A percentile compares a stretch with the other conserved stretches of the same genome.
These are phyloP conservation scores for Paraphoma sp. DNA, from an alignment of 2,329 filamentous ascomycete species.

Conservation along the genomic window DNA sequence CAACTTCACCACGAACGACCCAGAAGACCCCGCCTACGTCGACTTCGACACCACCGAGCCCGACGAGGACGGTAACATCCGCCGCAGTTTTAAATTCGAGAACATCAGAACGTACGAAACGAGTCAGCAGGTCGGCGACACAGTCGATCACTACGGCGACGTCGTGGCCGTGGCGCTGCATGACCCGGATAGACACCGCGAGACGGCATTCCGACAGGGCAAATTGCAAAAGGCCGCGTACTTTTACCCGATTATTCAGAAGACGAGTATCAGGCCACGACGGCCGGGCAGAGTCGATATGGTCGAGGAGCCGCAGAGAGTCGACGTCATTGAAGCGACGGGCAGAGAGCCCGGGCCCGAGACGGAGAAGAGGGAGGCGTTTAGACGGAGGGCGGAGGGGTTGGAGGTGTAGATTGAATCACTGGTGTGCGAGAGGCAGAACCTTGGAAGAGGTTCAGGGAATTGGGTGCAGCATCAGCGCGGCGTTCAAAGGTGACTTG, in stretches of 20 bases:
- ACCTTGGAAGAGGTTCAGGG: not conserved
- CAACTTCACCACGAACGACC: constrained; percentile 62
- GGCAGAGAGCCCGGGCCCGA: constrained; percentile 60
- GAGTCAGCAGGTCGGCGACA: constrained; percentile 58
- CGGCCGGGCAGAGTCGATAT: constrained; percentile 50
- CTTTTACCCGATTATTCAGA: constrained; percentile 66
- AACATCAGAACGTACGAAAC: constrained; percentile 68
- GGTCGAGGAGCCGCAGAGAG: constrained; percentile 53
- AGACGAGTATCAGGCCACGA: constrained; percentile 59
- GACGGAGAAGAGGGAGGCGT: constrained; percentile 53
- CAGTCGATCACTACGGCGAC: constrained; percentile 61
- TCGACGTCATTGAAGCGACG: constrained; percentile 60
- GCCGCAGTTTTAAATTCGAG: constrained; percentile 63
- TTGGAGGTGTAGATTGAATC: constrained; percentile 17
- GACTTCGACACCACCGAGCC: constrained; percentile 38
- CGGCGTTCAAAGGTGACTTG: constrained; percentile 3
- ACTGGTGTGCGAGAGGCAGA: not conserved
- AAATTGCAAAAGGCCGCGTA: constrained; percentile 62
- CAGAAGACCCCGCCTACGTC: constrained; percentile 19
- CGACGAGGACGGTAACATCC: constrained; percentile 53
- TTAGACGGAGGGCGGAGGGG: constrained; percentile 54
- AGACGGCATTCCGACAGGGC: constrained; percentile 43
- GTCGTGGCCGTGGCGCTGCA: constrained; percentile 64
- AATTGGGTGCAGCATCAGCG: constrained; percentile 6
- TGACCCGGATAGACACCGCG: constrained; percentile 53